phyloP scores from a whole-genome alignment of 495 filamentous ascomycete genomes.

The Polyplosphaeria fusca region DNA sequence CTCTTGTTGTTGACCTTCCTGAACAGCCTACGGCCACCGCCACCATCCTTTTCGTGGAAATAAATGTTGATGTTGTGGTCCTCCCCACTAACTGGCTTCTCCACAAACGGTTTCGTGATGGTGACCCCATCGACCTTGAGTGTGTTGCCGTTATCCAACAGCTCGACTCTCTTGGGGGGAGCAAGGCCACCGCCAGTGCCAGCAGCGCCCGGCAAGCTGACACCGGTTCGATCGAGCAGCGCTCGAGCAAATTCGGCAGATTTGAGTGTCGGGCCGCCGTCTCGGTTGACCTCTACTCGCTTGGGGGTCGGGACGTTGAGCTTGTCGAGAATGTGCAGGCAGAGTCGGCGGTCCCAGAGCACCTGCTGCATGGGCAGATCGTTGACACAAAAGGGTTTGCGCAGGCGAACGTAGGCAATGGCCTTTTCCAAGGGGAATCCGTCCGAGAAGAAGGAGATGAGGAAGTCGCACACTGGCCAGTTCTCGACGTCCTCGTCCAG shows the following conservation, averaged over 20 bases:
- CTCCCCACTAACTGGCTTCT: constrained; percentile 97
- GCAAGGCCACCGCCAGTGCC: constrained; percentile 63
- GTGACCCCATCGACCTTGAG: constrained; percentile 78
- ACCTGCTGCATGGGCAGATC: constrained; percentile 98
- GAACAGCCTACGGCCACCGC: constrained; percentile 88
- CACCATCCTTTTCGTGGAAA: constrained; percentile 77
- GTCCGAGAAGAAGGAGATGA: constrained; percentile 97
- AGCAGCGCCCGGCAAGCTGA: constrained; percentile 71
- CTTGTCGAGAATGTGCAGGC: constrained; percentile 79
- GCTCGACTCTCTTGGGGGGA: constrained; percentile 63
- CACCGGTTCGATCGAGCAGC: constrained; percentile 72
- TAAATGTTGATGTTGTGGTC: constrained; percentile 99
- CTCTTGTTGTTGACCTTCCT: constrained; percentile 98
- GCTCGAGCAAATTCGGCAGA: constrained; percentile 73
- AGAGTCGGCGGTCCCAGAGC: constrained; percentile 91
- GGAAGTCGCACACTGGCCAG: constrained; percentile 73
- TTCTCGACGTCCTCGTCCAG: constrained; percentile 78
- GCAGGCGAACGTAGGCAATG: constrained; percentile 84
- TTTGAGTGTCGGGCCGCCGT: constrained; percentile 80
- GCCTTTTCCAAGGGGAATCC: constrained; percentile 97
- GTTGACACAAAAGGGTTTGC: constrained; percentile 96
- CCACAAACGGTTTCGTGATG: constrained; percentile 91
- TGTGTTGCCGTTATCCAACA: constrained; percentile 83
- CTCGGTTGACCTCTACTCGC: constrained; percentile 88
- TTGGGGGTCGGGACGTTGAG: constrained; percentile 86